Percentiles rank a stretch among this genome's conserved stretches.
Conservation (phyloP, 2,329 filamentous ascomycete genomes). For the Sarocladium brachiariae region DNA sequence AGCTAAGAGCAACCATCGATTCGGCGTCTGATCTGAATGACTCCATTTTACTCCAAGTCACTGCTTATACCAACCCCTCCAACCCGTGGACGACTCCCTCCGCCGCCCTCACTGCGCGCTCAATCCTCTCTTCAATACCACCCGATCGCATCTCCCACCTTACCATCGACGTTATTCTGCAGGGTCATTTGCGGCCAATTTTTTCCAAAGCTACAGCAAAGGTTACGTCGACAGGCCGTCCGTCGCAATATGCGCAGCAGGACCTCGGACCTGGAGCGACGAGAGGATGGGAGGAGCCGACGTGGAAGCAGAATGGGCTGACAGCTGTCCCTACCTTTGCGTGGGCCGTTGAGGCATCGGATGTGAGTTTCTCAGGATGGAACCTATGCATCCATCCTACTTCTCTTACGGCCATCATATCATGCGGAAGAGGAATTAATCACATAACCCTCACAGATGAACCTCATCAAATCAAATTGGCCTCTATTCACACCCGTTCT, state of each 20-base stretch:
- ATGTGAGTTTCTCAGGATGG: slow-evolving; percentile 30
- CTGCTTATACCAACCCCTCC: slow-evolving; percentile 23
- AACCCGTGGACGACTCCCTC: slow-evolving; percentile 32
- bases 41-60: slow-evolving; percentile 22
- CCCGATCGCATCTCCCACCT: slow-evolving; percentile 22
- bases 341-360: slow-evolving; percentile 50
- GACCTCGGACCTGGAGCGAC: not conserved
- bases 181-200: slow-evolving; percentile 57
- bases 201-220: slow-evolving; percentile 52
- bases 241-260: slow-evolving; percentile 18
- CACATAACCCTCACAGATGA: slow-evolving; percentile 21
- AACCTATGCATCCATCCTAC: not conserved
- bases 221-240: slow-evolving; percentile 23
- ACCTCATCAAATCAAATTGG: slow-evolving; percentile 51
- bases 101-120: slow-evolving; percentile 12
- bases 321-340: slow-evolving; percentile 19
- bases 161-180: slow-evolving; percentile 51
- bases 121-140: not conserved
- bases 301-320: slow-evolving; percentile 18
- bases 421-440: too few relatives aligned
- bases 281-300: slow-evolving; percentile 8
- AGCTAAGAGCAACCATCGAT: not conserved
- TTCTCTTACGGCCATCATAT: too few relatives aligned
- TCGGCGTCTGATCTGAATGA: slow-evolving; percentile 7
- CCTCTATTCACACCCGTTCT: slow-evolving; percentile 63